A percentile compares a stretch with the other conserved stretches of the same genome.
Evolutionary conservation across 2,329 filamentous ascomycete species (phyloP).

Genomic region (Nemania diffusa): DNA sequence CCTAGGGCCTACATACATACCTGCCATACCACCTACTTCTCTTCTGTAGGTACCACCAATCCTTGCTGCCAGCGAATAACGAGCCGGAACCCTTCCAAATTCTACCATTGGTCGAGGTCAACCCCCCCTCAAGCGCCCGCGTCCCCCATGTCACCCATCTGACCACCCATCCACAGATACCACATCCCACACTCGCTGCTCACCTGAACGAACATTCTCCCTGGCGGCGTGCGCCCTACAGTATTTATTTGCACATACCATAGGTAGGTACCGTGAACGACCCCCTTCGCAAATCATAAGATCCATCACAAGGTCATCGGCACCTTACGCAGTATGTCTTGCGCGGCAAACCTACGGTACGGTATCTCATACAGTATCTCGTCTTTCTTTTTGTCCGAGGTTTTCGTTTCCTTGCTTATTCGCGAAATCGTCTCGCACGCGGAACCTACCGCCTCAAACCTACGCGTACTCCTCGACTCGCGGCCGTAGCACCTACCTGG

Average conservation of each 20-base stretch:
- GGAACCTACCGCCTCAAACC: conserved; percentile 16
- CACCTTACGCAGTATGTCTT: conserved; percentile 12
- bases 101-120: conserved; percentile 26
- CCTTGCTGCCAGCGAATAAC: conserved; percentile 20
- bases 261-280: conserved; percentile 3
- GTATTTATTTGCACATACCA: background rate
- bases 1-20: background rate
- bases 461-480: background rate
- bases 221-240: conserved; percentile 9
- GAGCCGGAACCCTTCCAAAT: background rate
- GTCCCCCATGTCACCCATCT: conserved; percentile 28
- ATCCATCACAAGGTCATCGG: conserved; percentile 30
- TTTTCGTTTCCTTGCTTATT: conserved; percentile 9
- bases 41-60: background rate
- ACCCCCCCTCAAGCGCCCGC: conserved; percentile 33
- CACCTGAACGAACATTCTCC: conserved; percentile 30
- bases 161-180: conserved; percentile 31
- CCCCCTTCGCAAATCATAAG: conserved; percentile 27
- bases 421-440: background rate
- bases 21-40: background rate
- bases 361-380: background rate
- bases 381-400: conserved; percentile 11
- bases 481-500: background rate
- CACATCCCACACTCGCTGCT: conserved; percentile 21
- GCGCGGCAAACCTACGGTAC: background rate